These are phyloP conservation scores for Saturnispora hagleri DNA, from an alignment of 805 yeast genomes.

Conservation along the genomic window DNA sequence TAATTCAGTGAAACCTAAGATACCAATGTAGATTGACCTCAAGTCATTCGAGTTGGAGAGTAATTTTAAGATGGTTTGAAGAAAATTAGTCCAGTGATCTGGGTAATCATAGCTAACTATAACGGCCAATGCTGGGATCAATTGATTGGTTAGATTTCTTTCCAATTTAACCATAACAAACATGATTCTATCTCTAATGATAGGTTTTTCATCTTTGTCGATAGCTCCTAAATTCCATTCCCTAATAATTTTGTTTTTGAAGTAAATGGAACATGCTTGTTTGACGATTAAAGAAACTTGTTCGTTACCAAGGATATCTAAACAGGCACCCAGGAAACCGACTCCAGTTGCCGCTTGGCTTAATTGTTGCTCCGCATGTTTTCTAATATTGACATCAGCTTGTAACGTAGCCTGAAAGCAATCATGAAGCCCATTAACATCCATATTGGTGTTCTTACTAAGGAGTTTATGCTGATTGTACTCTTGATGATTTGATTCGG, in stretches of 20 bases:
- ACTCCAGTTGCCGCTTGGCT: conserved; percentile 46
- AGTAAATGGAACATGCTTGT: conserved; percentile 76
- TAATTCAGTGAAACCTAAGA: conserved; percentile 67
- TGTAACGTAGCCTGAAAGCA: conserved; percentile 76
- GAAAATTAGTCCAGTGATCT: conserved; percentile 44
- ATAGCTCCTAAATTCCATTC: conserved; percentile 51
- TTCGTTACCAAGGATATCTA: conserved; percentile 56
- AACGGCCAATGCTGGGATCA: conserved; percentile 41
- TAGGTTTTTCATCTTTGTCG: conserved; percentile 64
- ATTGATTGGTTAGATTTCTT: conserved; percentile 36
- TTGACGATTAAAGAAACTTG: conserved; percentile 49
- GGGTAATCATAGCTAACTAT: conserved; percentile 38
- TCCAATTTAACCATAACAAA: conserved; percentile 47
- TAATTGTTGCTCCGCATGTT: conserved; percentile 62
- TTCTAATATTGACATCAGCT: conserved; percentile 51
- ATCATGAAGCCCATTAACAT: conserved; percentile 53
- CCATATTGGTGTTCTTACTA: conserved; percentile 39
- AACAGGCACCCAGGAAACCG: conserved; percentile 76
- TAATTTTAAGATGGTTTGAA: conserved; percentile 39
- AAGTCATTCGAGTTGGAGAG: conserved; percentile 36
- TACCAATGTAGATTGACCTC: conserved; percentile 49
- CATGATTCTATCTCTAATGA: conserved; percentile 59
- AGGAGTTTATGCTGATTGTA: neutral
- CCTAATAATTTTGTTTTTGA: conserved; percentile 65
- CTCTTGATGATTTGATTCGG: neutral